A percentile compares a stretch with the other conserved stretches of the same genome.
Conservation (phyloP, 768 basidiomycete species). For the Suillus clintonianus region DNA sequence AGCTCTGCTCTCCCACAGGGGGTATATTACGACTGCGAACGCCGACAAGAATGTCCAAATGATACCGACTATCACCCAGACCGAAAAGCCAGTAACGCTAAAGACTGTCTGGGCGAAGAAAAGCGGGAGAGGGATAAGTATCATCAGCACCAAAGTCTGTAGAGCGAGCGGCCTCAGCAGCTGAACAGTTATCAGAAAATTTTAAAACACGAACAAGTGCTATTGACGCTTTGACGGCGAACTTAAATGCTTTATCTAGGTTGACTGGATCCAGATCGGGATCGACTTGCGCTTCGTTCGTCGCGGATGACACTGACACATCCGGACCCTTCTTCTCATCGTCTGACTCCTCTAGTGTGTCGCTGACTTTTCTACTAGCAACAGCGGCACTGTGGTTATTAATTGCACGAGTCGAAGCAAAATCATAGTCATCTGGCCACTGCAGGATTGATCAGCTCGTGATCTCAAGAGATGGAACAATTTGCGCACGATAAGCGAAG, state of each 20-base stretch:
- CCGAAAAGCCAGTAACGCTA: constrained; percentile 61
- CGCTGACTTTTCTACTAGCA: constrained; percentile 15
- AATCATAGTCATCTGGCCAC: constrained; percentile 86
- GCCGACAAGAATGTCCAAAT: constrained; percentile 82
- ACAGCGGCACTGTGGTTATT: constrained; percentile 39
- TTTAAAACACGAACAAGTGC: constrained; percentile 48
- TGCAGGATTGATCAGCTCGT: constrained; percentile 20
- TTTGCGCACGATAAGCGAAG: constrained; percentile 61
- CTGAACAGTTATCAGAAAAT: background rate
- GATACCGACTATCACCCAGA: constrained; percentile 83
- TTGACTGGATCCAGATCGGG: constrained; percentile 64
- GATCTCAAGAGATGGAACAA: background rate
- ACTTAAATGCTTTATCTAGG: constrained; percentile 74
- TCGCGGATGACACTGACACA: constrained; percentile 36
- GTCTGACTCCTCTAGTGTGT: constrained; percentile 26
- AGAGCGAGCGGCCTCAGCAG: background rate
- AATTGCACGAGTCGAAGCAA: constrained; percentile 75
- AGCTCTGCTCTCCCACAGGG: constrained; percentile 78
- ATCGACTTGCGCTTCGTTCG: constrained; percentile 40
- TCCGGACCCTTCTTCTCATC: constrained; percentile 39
- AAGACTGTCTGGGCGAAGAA: constrained; percentile 83
- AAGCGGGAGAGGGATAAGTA: constrained; percentile 81
- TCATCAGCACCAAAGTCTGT: constrained; percentile 62
- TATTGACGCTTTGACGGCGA: constrained; percentile 77
- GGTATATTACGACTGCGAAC: constrained; percentile 81